These are phyloP conservation scores for Chaetomium strumarium DNA, from an alignment of 2,329 filamentous ascomycete genomes.

Conservation along the genomic window DNA sequence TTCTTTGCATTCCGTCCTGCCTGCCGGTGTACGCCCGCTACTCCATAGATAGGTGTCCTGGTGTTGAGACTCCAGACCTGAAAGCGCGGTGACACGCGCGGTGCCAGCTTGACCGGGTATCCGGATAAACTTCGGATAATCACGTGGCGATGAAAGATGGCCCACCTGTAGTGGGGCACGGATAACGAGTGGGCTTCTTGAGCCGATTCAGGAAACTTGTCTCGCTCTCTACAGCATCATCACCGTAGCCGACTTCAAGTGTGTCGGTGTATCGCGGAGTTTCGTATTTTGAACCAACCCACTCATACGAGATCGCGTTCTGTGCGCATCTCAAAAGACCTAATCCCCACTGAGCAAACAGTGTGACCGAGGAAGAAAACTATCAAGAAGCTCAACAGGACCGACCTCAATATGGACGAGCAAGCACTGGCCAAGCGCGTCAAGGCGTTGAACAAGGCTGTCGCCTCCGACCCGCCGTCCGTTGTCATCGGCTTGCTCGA, in stretches of 20 bases:
- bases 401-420: constrained; percentile 58
- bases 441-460: constrained; percentile 74
- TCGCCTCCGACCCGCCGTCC: constrained; percentile 66
- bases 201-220: not conserved
- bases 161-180: not conserved
- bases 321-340: no score
- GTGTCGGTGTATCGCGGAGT: no score
- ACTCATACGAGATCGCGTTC: no score
- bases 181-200: not conserved
- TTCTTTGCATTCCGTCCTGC: no score
- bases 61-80: no score
- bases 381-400: not conserved
- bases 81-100: no score
- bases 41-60: no score
- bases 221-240: not conserved
- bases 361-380: not conserved
- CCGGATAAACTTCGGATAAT: not conserved
- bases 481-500: constrained; percentile 70
- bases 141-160: not conserved
- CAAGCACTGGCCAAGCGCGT: constrained; percentile 74
- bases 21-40: no score
- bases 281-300: no score
- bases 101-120: no score
- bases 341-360: not conserved
- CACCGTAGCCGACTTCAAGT: no score